Conservation (phyloP, 352 stramenopile genomes). For the Phytopythium mirpurense region DNA sequence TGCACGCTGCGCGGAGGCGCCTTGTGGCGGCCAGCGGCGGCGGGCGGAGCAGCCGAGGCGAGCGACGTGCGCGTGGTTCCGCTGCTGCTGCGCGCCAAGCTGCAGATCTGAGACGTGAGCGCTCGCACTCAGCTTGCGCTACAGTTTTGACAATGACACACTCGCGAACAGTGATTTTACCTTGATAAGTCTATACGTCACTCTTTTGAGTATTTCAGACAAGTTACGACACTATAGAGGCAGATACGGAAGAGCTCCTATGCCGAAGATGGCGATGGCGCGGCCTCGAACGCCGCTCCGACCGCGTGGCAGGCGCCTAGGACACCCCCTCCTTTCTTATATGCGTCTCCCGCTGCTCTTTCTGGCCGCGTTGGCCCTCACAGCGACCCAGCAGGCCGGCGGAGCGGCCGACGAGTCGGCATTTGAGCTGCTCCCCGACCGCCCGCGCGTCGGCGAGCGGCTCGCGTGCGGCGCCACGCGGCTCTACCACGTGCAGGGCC, state of each 20-base stretch:
- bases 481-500: slow-evolving; percentile 44
- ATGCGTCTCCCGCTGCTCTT: slow-evolving; percentile 8
- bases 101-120: slow-evolving; percentile 1
- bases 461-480: slow-evolving; percentile 39
- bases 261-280: too few species aligned
- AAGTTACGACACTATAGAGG: too few species aligned
- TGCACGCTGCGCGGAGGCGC: slow-evolving; percentile 35
- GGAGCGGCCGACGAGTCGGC: not conserved
- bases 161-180: too few species aligned
- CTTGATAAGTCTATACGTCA: too few species aligned
- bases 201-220: too few species aligned
- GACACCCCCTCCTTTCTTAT: not conserved
- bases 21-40: slow-evolving; percentile 19
- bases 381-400: not conserved
- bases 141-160: too few species aligned
- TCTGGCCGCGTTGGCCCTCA: not conserved
- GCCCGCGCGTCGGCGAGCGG: slow-evolving; percentile 26
- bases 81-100: slow-evolving; percentile 2
- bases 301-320: too few species aligned
- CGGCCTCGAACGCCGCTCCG: too few species aligned
- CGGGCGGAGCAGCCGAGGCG: not conserved
- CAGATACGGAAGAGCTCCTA: too few species aligned
- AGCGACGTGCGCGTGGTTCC: slow-evolving; percentile 1
- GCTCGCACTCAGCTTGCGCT: not conserved
- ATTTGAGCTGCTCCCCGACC: slow-evolving; percentile 36